Evolutionary conservation across 495 filamentous ascomycete species (phyloP), one percentile per base, ranked within the genome.

Genomic region (Viridothelium virens): DNA sequence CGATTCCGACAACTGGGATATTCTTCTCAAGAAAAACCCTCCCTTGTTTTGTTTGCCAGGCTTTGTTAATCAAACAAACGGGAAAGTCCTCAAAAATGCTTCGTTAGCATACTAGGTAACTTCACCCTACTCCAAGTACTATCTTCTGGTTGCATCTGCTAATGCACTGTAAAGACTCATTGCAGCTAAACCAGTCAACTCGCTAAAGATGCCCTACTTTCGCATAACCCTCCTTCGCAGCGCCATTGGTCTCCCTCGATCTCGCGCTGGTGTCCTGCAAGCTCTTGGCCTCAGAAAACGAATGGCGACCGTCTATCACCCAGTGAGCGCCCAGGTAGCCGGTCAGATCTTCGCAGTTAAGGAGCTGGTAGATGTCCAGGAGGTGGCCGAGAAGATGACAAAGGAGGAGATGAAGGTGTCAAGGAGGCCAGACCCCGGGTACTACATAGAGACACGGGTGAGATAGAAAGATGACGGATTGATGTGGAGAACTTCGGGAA

Each of bases 331-430:
- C 18, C 86, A 92, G 68, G 84, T 90, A 64, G 95, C 95, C 3
- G 95, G 95, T 77, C 91, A 96, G 79, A 94, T 99, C 77, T 89
- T 97, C 85, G 91, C 89, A 76, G 92, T 99, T 61, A 99, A 99
- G 78, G 95, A 99, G 77, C 81, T 99, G 66, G 89, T 99, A 5
- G 81, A 84, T 12, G 93, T 99, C 34, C 78, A 85, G 47, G 94
- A 97, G 77, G 91, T 96, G 47, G 89, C 89, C 16, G 72, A 75
- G 64, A 72, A 84, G n/a, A 74, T 92, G 73, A 87, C 85, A 25
- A 86, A 87, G 73, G 78, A 82, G 66, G 87, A 97, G 79, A 82
- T 96, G 68, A 84, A 84, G 74, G 82, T 82, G 14, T 82, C 86
- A 79, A 80, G 95, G 70, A 86, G 82, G 76, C 91, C 92, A 7